phyloP scores from a whole-genome alignment of 805 yeast species.

The Yamadazyma insecticola region DNA sequence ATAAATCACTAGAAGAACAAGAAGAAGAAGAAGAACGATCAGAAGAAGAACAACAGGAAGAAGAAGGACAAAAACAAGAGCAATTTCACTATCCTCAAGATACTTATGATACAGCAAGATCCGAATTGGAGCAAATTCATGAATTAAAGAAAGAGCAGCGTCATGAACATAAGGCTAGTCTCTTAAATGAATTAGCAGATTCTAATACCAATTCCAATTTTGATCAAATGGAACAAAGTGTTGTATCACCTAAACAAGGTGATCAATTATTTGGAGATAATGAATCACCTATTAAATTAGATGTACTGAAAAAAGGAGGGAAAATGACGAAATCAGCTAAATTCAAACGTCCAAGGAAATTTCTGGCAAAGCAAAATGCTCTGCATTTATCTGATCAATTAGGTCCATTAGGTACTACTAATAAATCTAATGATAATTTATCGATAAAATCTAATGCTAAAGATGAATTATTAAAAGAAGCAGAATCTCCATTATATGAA shows the following conservation, averaged over 20 bases:
- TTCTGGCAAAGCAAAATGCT: conserved; percentile 23
- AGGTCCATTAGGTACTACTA: conserved; percentile 23
- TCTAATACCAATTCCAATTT: conserved; percentile 26
- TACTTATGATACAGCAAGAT: conserved; percentile 11
- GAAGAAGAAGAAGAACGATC: conserved; percentile 11
- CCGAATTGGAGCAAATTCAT: conserved; percentile 18
- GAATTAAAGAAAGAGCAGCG: conserved; percentile 33
- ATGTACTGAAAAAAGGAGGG: conserved; percentile 3
- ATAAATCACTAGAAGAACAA: conserved; percentile 5
- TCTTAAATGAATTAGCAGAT: conserved; percentile 42
- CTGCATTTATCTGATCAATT: conserved; percentile 20
- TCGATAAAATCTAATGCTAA: conserved; percentile 17
- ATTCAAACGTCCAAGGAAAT: conserved; percentile 28
- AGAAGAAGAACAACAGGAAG: conserved; percentile 9
- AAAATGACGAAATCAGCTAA: conserved; percentile 1
- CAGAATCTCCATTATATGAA: conserved; percentile 53
- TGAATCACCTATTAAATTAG: conserved; percentile 10
- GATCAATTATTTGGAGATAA: conserved; percentile 31
- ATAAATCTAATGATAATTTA: conserved; percentile 12
- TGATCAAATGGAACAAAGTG: conserved; percentile 32
- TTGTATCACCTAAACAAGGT: conserved; percentile 18
- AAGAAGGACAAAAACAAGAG: conserved; percentile 5
- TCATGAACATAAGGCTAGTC: conserved; percentile 22
- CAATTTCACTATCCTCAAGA: conserved; percentile 1
- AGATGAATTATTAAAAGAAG: conserved; percentile 37